A percentile compares a stretch with the other conserved stretches of the same genome.
Conservation (phyloP, 306 rosid species). For the Alnus glutinosa region DNA sequence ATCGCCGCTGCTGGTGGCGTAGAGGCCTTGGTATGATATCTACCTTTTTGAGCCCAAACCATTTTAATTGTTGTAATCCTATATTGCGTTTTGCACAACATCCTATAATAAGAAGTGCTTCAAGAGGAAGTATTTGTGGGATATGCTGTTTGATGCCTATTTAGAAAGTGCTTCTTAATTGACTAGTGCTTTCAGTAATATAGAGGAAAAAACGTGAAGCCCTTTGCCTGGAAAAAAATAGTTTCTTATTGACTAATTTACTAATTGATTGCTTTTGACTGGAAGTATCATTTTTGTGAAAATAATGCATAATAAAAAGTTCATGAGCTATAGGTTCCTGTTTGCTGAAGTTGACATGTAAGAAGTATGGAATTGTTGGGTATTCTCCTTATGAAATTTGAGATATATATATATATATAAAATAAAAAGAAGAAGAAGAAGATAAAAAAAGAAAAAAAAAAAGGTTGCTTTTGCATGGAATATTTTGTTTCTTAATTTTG, state of each 20-base stretch:
- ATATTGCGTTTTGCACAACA: conserved; percentile 8
- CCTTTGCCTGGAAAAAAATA: not conserved
- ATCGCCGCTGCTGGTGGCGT: conserved; percentile 98
- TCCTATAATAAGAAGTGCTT: conserved; percentile 5
- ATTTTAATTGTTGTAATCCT: conserved; percentile 1
- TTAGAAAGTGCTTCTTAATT: not conserved
- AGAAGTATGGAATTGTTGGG: not conserved
- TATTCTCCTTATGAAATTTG: not conserved
- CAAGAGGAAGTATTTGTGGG: not conserved
- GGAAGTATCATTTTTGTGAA: not conserved
- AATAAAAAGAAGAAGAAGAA: too few species aligned
- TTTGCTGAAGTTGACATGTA: not conserved
- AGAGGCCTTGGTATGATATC: conserved; percentile 84
- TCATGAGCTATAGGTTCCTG: not conserved
- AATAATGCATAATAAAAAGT: not conserved
- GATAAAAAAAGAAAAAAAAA: not conserved
- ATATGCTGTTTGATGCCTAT: conserved; percentile 2
- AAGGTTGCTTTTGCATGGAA: not conserved
- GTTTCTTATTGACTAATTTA: not conserved
- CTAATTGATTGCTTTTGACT: not conserved
- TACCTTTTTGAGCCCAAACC: conserved; percentile 10
- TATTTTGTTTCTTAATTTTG: not conserved
- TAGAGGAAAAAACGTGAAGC: not conserved
- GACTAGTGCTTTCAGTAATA: not conserved
- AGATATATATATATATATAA: too few species aligned